Conservation (phyloP, 2,329 filamentous ascomycete species). For the Colletotrichum sojae region DNA sequence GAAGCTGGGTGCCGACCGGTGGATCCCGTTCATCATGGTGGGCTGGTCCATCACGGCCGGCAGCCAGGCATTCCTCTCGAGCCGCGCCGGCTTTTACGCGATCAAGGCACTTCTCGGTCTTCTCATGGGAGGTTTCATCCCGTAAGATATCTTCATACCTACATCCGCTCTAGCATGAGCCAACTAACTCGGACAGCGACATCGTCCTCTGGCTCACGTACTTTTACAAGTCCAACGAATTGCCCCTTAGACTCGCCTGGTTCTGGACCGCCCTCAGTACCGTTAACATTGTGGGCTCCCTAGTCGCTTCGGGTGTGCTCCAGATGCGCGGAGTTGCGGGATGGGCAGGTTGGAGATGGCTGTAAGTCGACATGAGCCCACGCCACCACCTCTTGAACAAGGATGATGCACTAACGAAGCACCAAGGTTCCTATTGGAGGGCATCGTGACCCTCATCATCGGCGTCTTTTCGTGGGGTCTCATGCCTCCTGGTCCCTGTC, state of each 20-base stretch:
- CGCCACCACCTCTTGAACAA: not conserved
- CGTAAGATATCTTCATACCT: constrained; percentile 48
- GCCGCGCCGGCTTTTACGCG: constrained; percentile 55
- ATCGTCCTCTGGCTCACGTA: constrained; percentile 51
- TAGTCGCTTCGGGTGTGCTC: constrained; percentile 59
- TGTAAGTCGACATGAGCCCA: constrained; percentile 44
- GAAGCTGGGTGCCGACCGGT: constrained; percentile 63
- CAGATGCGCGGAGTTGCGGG: constrained; percentile 54
- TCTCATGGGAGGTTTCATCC: constrained; percentile 66
- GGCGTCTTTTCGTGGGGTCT: constrained; percentile 60
- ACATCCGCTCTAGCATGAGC: not conserved
- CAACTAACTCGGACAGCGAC: constrained; percentile 41
- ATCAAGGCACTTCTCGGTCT: constrained; percentile 61
- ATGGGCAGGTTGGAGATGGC: constrained; percentile 59
- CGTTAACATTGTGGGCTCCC: constrained; percentile 55
- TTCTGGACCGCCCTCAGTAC: constrained; percentile 49
- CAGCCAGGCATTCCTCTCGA: constrained; percentile 55
- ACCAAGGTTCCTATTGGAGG: constrained; percentile 66
- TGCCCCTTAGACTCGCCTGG: constrained; percentile 48
- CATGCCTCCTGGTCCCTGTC: constrained; percentile 62
- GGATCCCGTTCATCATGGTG: constrained; percentile 59
- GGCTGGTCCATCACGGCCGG: constrained; percentile 58
- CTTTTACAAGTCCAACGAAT: constrained; percentile 50
- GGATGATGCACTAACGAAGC: not conserved
- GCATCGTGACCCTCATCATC: constrained; percentile 55